These are phyloP conservation scores for Sclerotinia borealis DNA, from an alignment of 2,329 filamentous ascomycete species.

Conservation along the genomic window DNA sequence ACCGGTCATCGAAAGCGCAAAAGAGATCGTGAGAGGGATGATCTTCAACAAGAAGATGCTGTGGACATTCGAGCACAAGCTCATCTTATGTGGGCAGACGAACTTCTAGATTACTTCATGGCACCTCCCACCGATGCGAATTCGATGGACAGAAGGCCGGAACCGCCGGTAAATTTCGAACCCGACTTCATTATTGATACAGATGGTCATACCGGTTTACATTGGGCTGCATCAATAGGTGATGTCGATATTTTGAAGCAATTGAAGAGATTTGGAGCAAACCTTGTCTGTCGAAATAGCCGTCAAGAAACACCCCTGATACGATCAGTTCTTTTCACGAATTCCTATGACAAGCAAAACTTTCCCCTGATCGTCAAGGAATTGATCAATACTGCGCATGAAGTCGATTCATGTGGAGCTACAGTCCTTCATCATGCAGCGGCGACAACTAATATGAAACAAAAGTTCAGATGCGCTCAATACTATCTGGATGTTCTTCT, in stretches of 20 bases:
- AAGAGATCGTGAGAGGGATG: slow-evolving; percentile 49
- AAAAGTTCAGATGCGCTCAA: slow-evolving; percentile 80
- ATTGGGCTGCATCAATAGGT: slow-evolving; percentile 98
- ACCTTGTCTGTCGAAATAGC: slow-evolving; percentile 62
- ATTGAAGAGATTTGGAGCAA: slow-evolving; percentile 73
- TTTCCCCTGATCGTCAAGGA: slow-evolving; percentile 82
- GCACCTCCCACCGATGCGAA: slow-evolving; percentile 58
- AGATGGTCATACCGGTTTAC: slow-evolving; percentile 84
- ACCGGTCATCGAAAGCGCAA: slow-evolving; percentile 70
- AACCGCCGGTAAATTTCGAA: slow-evolving; percentile 80
- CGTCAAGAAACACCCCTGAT: slow-evolving; percentile 88
- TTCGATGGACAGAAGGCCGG: slow-evolving; percentile 57
- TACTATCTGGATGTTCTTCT: slow-evolving; percentile 93
- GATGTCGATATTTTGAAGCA: slow-evolving; percentile 88
- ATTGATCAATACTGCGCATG: slow-evolving; percentile 73
- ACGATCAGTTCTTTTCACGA: slow-evolving; percentile 91
- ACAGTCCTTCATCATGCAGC: slow-evolving; percentile 95
- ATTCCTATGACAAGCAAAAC: slow-evolving; percentile 89
- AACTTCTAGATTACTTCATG: slow-evolving; percentile 93
- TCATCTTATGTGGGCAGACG: slow-evolving; percentile 86
- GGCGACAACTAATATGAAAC: slow-evolving; percentile 73
- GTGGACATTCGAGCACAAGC: slow-evolving; percentile 68
- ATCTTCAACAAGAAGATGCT: slow-evolving; percentile 47
- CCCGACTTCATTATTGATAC: slow-evolving; percentile 91
- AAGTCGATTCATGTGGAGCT: slow-evolving; percentile 71